Conservation (phyloP, 2,329 filamentous ascomycete species). For the Thielaviopsis populi region DNA sequence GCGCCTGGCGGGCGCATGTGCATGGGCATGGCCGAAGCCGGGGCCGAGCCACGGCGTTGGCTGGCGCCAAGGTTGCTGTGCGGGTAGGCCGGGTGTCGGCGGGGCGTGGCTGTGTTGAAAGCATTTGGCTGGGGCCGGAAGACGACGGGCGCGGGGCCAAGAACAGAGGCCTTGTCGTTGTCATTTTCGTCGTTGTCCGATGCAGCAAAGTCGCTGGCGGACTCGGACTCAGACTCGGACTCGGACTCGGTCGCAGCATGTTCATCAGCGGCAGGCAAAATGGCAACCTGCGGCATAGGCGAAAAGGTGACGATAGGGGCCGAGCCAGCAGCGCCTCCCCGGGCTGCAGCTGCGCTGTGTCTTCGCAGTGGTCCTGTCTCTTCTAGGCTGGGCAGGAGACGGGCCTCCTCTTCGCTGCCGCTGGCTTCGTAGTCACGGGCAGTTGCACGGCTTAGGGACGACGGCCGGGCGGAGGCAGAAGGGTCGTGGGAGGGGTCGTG, state of each 20-base stretch:
- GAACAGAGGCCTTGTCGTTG: constrained; percentile 68
- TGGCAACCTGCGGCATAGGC: not conserved
- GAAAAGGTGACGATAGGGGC: constrained; percentile 3
- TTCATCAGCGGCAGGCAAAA: constrained; percentile 2
- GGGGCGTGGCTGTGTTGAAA: constrained; percentile 39
- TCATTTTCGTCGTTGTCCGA: constrained; percentile 37
- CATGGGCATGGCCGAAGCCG: constrained; percentile 35
- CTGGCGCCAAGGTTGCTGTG: constrained; percentile 33
- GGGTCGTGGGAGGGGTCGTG: constrained; percentile 3
- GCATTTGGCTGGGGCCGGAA: constrained; percentile 87
- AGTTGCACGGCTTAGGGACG: constrained; percentile 42
- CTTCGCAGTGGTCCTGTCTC: not conserved
- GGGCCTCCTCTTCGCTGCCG: constrained; percentile 68
- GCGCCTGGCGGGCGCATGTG: constrained; percentile 27
- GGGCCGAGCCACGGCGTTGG: constrained; percentile 34
- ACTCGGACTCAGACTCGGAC: constrained; percentile 28
- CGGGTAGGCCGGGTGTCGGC: constrained; percentile 33
- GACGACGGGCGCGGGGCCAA: constrained; percentile 42
- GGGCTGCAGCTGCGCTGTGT: not conserved
- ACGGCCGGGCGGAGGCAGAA: constrained; percentile 23
- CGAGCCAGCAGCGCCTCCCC: not conserved
- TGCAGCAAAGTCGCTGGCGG: constrained; percentile 19
- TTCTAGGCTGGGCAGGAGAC: constrained; percentile 27
- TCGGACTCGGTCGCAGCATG: constrained; percentile 27
- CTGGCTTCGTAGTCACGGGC: constrained; percentile 92